Evolutionary conservation across 306 rosid species (phyloP).

Genomic region (Luffa aegyptiaca): DNA sequence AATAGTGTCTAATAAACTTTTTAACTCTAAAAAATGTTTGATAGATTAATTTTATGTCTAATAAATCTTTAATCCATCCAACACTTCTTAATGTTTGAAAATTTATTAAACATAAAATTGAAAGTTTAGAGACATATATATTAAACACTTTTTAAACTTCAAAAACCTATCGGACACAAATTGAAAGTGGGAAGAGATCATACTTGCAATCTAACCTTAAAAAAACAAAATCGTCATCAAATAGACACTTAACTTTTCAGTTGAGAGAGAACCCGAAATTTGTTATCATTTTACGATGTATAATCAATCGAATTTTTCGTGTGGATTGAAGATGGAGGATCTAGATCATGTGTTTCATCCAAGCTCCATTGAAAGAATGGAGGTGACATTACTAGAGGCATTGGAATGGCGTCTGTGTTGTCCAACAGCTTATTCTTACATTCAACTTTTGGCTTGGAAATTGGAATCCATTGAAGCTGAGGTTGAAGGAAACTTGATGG

Average conservation of each 20-base stretch:
- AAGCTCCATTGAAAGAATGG: conserved; percentile 30
- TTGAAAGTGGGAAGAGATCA: too few species aligned
- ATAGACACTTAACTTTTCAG: too few species aligned
- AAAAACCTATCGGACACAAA: too few species aligned
- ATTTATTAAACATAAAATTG: too few species aligned
- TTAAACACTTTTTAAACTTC: too few species aligned
- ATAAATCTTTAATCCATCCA: neutral
- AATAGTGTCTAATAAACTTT: too few species aligned
- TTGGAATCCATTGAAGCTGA: conserved; percentile 17
- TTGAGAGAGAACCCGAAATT: too few species aligned
- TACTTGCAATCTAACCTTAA: too few species aligned
- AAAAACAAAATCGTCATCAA: neutral
- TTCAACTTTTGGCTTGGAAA: conserved; percentile 16
- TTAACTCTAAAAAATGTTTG: neutral
- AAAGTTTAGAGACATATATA: too few species aligned
- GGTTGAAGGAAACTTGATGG: conserved; percentile 8
- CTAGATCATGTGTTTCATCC: conserved; percentile 21
- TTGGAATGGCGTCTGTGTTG: conserved; percentile 36
- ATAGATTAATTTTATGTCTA: neutral
- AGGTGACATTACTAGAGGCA: conserved; percentile 30
- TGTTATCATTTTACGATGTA: too few species aligned
- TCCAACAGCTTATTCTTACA: conserved; percentile 27
- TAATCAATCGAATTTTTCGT: neutral
- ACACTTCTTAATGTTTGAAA: too few species aligned
- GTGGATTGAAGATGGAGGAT: conserved; percentile 26